phyloP scores from a whole-genome alignment of 805 yeast genomes.

The Candida khao-thaluensis region DNA sequence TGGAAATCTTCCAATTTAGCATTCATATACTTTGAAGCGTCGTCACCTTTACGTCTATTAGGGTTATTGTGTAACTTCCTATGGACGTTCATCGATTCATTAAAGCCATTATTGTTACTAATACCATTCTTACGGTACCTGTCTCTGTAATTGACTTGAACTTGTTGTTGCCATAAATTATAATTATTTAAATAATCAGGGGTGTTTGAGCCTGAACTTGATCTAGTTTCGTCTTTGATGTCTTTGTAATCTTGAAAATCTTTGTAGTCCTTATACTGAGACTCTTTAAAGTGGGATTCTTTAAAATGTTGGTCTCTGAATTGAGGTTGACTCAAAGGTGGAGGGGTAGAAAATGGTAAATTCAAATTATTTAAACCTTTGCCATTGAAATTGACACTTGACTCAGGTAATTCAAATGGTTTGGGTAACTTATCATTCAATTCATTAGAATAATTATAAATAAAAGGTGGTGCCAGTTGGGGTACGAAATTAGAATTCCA shows the following conservation, averaged over 20 bases:
- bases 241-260: too few relatives aligned
- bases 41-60: slow-evolving; percentile 52
- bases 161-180: slow-evolving; percentile 14
- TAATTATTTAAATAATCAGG: slow-evolving; percentile 6
- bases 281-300: too few relatives aligned
- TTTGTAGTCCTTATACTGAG: too few relatives aligned
- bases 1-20: slow-evolving; percentile 66
- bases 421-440: slow-evolving; percentile 11
- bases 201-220: slow-evolving; percentile 14
- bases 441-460: slow-evolving; percentile 9
- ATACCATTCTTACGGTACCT: slow-evolving; percentile 11
- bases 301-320: too few relatives aligned
- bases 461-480: slow-evolving; percentile 37
- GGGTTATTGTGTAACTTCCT: slow-evolving; percentile 38
- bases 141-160: slow-evolving; percentile 9
- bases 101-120: slow-evolving; percentile 10
- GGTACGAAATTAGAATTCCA: slow-evolving; percentile 27
- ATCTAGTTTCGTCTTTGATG: slow-evolving; percentile 5
- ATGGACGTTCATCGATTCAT: slow-evolving; percentile 38
- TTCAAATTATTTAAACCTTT: slow-evolving; percentile 14
- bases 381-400: neutral
- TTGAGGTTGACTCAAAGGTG: slow-evolving; percentile 15
- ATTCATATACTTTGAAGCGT: slow-evolving; percentile 66
- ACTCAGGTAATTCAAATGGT: slow-evolving; percentile 23
- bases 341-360: slow-evolving; percentile 26